phyloP scores from a whole-genome alignment of 2,329 filamentous ascomycete genomes.

The Neocucurbitaria cava region DNA sequence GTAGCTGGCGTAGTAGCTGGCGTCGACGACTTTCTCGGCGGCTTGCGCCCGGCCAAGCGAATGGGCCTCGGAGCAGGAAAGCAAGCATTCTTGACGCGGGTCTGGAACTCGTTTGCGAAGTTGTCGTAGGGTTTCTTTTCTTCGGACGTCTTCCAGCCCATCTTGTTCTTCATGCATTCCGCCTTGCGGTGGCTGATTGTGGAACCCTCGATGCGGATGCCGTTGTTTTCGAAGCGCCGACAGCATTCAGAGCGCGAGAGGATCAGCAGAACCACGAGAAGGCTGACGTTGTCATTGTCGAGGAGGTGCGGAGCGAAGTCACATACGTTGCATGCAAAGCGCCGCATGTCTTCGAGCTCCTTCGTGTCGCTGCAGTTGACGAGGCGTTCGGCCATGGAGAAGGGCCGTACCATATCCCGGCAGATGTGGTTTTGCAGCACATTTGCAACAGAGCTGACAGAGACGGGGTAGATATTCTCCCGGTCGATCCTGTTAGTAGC shows the following conservation, averaged over 20 bases:
- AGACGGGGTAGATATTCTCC: constrained; percentile 43
- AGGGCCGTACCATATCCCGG: constrained; percentile 44
- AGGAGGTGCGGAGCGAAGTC: constrained; percentile 49
- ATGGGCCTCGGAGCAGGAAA: constrained; percentile 36
- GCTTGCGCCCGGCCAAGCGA: constrained; percentile 25
- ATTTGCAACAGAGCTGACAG: constrained; percentile 42
- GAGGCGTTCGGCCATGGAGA: constrained; percentile 43
- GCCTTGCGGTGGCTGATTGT: constrained; percentile 48
- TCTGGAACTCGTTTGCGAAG: constrained; percentile 44
- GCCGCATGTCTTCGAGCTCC: constrained; percentile 41
- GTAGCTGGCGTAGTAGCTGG: constrained; percentile 15
- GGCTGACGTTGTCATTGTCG: constrained; percentile 48
- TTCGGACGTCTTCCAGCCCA: constrained; percentile 43
- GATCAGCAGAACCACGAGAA: constrained; percentile 46
- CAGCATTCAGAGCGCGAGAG: constrained; percentile 46
- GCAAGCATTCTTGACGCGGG: constrained; percentile 45
- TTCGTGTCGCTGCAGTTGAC: constrained; percentile 40
- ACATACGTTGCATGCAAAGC: constrained; percentile 44
- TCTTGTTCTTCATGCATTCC: constrained; percentile 48
- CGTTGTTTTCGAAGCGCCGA: constrained; percentile 44
- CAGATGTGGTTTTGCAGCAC: constrained; percentile 45
- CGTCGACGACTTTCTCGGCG: constrained; percentile 27
- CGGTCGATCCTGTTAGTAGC: constrained; percentile 45
- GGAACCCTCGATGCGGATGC: constrained; percentile 48
- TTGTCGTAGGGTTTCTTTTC: constrained; percentile 46